These are phyloP conservation scores for Fusarium oligoseptatum DNA, from an alignment of 2,329 filamentous ascomycete genomes.

Conservation along the genomic window DNA sequence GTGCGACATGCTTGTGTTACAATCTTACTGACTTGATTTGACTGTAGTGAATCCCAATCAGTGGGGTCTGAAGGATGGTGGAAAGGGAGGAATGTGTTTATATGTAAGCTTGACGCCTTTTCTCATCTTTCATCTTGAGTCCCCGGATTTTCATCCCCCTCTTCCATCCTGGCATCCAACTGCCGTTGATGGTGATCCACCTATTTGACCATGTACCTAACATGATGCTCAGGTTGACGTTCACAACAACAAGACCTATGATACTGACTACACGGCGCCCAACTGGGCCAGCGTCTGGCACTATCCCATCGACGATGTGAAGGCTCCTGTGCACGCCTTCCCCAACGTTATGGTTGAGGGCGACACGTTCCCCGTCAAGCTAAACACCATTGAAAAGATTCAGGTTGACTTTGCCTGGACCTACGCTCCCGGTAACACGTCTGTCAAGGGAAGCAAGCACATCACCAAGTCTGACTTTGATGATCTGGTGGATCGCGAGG, in stretches of 20 bases:
- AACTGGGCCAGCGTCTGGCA: constrained; percentile 67
- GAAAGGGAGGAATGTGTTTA: constrained; percentile 62
- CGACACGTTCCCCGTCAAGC: constrained; percentile 57
- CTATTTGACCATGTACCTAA: constrained; percentile 4
- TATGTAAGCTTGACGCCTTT: constrained; percentile 58
- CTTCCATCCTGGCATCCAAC: not conserved
- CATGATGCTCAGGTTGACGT: constrained; percentile 57
- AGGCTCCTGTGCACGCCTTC: constrained; percentile 66
- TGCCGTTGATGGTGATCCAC: not conserved
- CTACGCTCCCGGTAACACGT: constrained; percentile 61
- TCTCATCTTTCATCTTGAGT: not conserved
- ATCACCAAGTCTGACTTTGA: constrained; percentile 52
- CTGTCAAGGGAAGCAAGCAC: constrained; percentile 55
- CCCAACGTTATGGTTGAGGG: constrained; percentile 65
- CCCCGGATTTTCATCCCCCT: not conserved
- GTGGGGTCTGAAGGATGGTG: constrained; percentile 60
- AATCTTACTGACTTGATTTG: constrained; percentile 28
- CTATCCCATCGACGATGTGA: constrained; percentile 57
- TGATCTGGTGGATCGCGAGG: constrained; percentile 49
- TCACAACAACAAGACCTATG: constrained; percentile 64
- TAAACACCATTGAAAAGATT: constrained; percentile 56
- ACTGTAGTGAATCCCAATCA: constrained; percentile 68
- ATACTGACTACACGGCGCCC: constrained; percentile 60
- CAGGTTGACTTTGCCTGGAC: constrained; percentile 63
- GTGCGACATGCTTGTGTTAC: not conserved